Percentiles rank a stretch among this genome's conserved stretches.
phyloP scores from a whole-genome alignment of 2,329 filamentous ascomycete species.

The Pseudopyrenochaeta lycopersici region DNA sequence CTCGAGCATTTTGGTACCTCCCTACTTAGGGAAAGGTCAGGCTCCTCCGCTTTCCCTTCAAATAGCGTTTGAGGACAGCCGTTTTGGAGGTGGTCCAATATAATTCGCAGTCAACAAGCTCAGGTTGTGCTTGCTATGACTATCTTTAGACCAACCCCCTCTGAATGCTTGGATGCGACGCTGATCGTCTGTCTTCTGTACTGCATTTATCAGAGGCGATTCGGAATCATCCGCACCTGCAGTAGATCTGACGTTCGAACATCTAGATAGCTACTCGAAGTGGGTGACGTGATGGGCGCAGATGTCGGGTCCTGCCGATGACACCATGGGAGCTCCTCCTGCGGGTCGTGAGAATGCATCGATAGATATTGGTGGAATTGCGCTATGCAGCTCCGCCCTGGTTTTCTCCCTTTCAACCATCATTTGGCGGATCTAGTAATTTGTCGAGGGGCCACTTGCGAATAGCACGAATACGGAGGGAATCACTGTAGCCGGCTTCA shows the following conservation, averaged over 20 bases:
- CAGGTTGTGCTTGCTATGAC: not conserved
- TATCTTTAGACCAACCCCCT: constrained; percentile 4
- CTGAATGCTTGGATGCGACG: not conserved
- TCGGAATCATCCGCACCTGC: not conserved
- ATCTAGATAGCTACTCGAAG: not conserved
- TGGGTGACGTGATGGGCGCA: too few species aligned
- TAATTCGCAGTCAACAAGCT: constrained; percentile 1
- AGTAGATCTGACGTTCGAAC: not conserved
- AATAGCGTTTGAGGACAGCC: not conserved
- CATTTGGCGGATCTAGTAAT: constrained; percentile 35
- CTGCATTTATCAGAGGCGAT: not conserved
- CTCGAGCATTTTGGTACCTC: constrained; percentile 5
- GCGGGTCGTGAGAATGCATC: not conserved
- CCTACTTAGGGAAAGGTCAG: constrained; percentile 2
- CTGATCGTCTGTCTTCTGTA: not conserved
- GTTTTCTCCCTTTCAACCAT: constrained; percentile 13
- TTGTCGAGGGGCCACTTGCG: constrained; percentile 50
- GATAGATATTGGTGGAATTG: not conserved
- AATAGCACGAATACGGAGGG: constrained; percentile 41
- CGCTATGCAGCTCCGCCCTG: not conserved
- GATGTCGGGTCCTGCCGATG: not conserved
- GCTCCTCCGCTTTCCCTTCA: not conserved
- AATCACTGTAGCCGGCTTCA: constrained; percentile 68
- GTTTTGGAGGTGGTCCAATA: not conserved
- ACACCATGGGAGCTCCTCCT: not conserved